Conservation (phyloP, 75 land plant genomes). For the Picea sitchensis region DNA sequence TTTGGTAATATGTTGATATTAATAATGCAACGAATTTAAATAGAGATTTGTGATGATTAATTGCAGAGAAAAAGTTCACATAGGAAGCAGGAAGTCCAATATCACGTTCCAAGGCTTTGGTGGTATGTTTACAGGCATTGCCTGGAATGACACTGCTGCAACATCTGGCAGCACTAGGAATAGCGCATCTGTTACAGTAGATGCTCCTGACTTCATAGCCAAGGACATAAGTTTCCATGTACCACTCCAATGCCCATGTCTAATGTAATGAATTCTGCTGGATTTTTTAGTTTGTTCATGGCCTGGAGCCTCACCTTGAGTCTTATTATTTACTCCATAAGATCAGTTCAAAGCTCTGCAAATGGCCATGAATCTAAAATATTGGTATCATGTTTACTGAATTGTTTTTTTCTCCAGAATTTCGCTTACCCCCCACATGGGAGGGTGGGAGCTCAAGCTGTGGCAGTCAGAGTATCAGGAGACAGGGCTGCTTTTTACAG, state of each 20-base stretch:
- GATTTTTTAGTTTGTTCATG: too few relatives aligned
- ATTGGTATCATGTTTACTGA: neutral
- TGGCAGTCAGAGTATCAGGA: slow-evolving; percentile 64
- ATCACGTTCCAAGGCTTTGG: slow-evolving; percentile 77
- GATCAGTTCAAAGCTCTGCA: neutral
- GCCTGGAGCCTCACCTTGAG: too few relatives aligned
- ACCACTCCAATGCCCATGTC: neutral
- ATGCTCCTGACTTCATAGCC: slow-evolving; percentile 53
- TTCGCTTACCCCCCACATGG: slow-evolving; percentile 26
- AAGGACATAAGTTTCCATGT: slow-evolving; percentile 65
- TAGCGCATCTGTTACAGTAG: slow-evolving; percentile 40
- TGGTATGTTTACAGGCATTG: slow-evolving; percentile 39
- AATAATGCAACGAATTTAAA: neutral
- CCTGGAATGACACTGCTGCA: slow-evolving; percentile 49
- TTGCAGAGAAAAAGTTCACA: slow-evolving; percentile 74
- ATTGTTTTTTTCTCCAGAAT: slow-evolving; percentile 12
- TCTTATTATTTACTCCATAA: too few relatives aligned
- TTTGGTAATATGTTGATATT: too few relatives aligned
- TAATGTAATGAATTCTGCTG: neutral
- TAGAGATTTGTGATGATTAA: neutral
- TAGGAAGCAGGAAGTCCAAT: slow-evolving; percentile 57
- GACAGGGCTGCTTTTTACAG: slow-evolving; percentile 72
- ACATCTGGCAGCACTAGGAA: slow-evolving; percentile 32
- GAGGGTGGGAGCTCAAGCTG: slow-evolving; percentile 33
- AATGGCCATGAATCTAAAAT: neutral